Evolutionary conservation across 2,329 filamentous ascomycete species (phyloP).

Genomic region (Botrytis medusae): DNA sequence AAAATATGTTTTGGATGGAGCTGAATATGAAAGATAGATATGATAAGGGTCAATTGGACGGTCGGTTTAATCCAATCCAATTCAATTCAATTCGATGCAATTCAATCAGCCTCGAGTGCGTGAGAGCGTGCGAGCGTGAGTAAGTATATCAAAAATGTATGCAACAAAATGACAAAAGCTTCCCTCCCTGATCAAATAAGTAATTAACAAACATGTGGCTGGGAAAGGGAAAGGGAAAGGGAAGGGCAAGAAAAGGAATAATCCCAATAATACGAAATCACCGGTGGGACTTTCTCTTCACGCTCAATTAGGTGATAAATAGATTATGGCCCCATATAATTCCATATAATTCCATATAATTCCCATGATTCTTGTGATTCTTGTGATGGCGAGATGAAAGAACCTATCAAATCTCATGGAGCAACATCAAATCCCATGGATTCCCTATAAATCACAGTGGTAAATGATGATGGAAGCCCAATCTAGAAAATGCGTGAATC

Average conservation of each 20-base stretch:
- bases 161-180: not conserved
- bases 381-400: too few relatives aligned
- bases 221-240: not conserved
- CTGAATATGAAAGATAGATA: not conserved
- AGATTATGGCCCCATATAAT: not conserved
- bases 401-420: not conserved
- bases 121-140: too few relatives aligned
- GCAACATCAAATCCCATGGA: not conserved
- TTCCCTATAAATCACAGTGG: too few relatives aligned
- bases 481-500: not conserved
- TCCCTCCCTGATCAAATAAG: not conserved
- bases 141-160: not conserved
- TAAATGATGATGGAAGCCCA: not conserved
- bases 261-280: too few relatives aligned
- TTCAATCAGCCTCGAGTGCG: too few relatives aligned
- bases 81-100: too few relatives aligned
- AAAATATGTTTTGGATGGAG: not conserved
- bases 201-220: conserved; percentile 19
- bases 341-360: not conserved
- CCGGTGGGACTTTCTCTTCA: not conserved
- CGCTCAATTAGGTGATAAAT: not conserved
- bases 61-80: too few relatives aligned
- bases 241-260: not conserved
- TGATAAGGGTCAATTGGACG: too few relatives aligned
- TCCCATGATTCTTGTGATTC: too few relatives aligned